These are phyloP conservation scores for Fusarium annulatum DNA, from an alignment of 2,329 filamentous ascomycete genomes.

Conservation along the genomic window DNA sequence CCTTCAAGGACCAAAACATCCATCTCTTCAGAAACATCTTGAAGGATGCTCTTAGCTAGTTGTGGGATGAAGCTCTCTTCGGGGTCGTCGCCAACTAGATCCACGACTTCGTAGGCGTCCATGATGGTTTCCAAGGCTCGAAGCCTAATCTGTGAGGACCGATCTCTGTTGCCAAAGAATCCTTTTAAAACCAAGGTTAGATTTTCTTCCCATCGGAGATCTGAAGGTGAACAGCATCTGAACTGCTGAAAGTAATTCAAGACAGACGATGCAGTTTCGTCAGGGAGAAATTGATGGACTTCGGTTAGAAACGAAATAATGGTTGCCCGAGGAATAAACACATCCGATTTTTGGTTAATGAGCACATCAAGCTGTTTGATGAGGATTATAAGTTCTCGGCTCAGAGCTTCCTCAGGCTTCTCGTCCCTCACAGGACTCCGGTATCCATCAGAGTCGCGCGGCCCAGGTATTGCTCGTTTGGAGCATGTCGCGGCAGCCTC, in stretches of 20 bases:
- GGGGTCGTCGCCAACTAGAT: constrained; percentile 68
- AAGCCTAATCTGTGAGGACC: constrained; percentile 71
- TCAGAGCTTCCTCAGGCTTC: constrained; percentile 52
- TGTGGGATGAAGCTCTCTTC: constrained; percentile 67
- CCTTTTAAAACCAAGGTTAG: constrained; percentile 68
- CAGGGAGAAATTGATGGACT: constrained; percentile 70
- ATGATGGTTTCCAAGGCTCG: constrained; percentile 70
- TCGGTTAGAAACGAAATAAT: constrained; percentile 75
- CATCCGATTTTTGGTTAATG: constrained; percentile 55
- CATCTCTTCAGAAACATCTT: constrained; percentile 69
- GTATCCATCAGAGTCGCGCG: constrained; percentile 42
- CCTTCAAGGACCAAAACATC: constrained; percentile 74
- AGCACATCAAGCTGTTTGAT: constrained; percentile 63
- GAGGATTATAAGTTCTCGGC: constrained; percentile 58
- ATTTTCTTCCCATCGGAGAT: constrained; percentile 74
- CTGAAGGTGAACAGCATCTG: constrained; percentile 77
- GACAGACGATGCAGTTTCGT: constrained; percentile 71
- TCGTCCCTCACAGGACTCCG: constrained; percentile 44
- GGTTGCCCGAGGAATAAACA: constrained; percentile 72
- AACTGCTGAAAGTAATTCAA: constrained; percentile 76
- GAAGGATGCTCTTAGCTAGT: constrained; percentile 70
- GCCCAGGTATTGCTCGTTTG: constrained; percentile 44
- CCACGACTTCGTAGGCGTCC: constrained; percentile 68
- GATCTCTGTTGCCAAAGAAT: constrained; percentile 71
- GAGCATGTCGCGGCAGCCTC: constrained; percentile 68